Conservation (phyloP, 768 basidiomycete genomes). For the Tricholomella constricta region DNA sequence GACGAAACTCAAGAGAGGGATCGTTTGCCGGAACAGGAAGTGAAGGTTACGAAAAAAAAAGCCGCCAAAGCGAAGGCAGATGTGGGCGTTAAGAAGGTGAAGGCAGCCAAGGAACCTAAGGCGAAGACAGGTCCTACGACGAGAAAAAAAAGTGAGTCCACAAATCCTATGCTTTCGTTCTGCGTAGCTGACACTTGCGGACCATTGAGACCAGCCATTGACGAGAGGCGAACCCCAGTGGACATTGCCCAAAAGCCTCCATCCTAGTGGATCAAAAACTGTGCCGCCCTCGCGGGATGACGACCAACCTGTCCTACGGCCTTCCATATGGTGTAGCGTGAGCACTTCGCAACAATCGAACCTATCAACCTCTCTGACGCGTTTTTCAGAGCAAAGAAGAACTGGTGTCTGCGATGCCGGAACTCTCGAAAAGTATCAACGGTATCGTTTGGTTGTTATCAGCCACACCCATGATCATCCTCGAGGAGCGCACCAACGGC, state of each 20-base stretch:
- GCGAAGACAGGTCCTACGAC: not conserved
- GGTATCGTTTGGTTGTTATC: conserved; percentile 19
- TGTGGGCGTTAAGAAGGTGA: not conserved
- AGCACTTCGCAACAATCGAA: not conserved
- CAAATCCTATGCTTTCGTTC: not conserved
- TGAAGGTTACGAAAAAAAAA: not conserved
- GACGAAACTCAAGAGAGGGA: no score
- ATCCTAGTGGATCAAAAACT: not conserved
- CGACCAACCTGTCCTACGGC: not conserved
- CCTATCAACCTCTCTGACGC: not conserved
- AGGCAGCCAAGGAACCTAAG: conserved; percentile 1
- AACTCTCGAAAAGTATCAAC: conserved; percentile 16
- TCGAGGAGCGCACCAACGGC: conserved; percentile 6
- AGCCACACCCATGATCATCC: conserved; percentile 12
- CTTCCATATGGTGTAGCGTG: conserved; percentile 20
- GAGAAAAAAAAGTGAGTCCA: conserved; percentile 5
- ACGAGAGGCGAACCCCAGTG: conserved; percentile 18
- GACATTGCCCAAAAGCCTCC: conserved; percentile 4
- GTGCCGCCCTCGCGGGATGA: not conserved
- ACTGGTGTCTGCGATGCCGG: conserved; percentile 19
- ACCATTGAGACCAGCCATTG: conserved; percentile 2
- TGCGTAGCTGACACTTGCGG: not conserved
- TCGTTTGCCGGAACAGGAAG: not conserved
- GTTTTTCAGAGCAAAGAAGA: conserved; percentile 20
- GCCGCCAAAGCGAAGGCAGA: not conserved